These are phyloP conservation scores for Clohesyomyces aquaticus DNA, from an alignment of 495 filamentous ascomycete species.

Conservation along the genomic window DNA sequence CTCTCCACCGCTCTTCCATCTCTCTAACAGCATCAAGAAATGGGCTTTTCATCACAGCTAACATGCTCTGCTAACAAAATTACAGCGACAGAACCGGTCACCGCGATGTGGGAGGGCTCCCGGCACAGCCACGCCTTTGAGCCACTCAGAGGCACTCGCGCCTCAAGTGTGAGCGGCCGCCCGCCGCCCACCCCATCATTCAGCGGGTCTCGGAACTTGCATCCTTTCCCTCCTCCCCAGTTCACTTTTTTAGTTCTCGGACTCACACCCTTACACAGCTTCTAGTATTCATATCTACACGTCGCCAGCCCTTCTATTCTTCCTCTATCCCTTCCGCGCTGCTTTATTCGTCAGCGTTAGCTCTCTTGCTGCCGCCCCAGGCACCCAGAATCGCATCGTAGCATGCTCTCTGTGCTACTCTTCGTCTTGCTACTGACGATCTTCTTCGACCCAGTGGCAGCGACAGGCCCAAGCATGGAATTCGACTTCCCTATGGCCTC, in stretches of 20 bases:
- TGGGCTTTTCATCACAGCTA: conserved; percentile 19
- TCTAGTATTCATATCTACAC: not conserved
- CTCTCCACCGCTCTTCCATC: conserved; percentile 26
- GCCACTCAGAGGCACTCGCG: conserved; percentile 1
- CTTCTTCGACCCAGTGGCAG: conserved; percentile 18
- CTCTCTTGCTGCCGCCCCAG: conserved; percentile 14
- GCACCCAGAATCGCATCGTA: conserved; percentile 25
- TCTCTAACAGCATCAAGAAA: conserved; percentile 1
- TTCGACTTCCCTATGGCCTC: conserved; percentile 6
- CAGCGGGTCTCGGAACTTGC: not conserved
- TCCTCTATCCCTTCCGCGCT: not conserved
- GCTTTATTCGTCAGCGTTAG: not conserved
- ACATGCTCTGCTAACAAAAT: conserved; percentile 16
- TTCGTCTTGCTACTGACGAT: conserved; percentile 20
- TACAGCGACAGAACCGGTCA: conserved; percentile 25
- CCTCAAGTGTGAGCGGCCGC: not conserved
- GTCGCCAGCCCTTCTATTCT: not conserved
- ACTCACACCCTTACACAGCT: not conserved
- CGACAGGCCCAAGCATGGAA: conserved; percentile 24
- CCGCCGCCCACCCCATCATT: not conserved
- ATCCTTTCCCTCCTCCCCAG: not conserved
- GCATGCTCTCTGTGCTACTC: conserved; percentile 28
- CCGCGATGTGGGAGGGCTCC: conserved; percentile 16
- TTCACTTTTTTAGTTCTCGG: not conserved
- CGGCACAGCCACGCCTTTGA: conserved; percentile 14